phyloP scores from a whole-genome alignment of 2,329 filamentous ascomycete species.

The Ceratocystis eucalypticola region DNA sequence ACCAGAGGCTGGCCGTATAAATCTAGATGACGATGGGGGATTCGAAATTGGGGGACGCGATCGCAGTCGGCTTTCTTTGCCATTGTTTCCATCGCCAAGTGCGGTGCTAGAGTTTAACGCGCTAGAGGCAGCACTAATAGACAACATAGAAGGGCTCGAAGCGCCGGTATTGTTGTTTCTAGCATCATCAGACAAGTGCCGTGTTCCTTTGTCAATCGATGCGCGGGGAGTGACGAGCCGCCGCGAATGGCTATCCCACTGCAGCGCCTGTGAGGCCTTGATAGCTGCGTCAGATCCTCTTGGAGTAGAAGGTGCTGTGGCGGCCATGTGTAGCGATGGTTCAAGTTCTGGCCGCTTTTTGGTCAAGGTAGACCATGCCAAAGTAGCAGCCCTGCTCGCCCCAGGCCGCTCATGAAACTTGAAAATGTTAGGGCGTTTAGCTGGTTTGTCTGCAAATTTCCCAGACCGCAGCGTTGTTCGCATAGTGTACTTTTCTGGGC shows the following conservation, averaged over 20 bases:
- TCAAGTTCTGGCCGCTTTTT: constrained; percentile 25
- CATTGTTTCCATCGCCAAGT: constrained; percentile 11
- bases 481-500: constrained; percentile 49
- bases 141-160: constrained; percentile 34
- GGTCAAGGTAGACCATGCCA: constrained; percentile 40
- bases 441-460: constrained; percentile 32
- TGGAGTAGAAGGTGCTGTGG: constrained; percentile 22
- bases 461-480: constrained; percentile 45
- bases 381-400: constrained; percentile 48
- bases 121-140: constrained; percentile 43
- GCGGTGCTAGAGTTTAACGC: constrained; percentile 30
- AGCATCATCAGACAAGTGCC: constrained; percentile 23
- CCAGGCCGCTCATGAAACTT: constrained; percentile 25
- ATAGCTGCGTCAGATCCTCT: constrained; percentile 22
- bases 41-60: constrained; percentile 12
- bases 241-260: constrained; percentile 44
- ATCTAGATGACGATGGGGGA: constrained; percentile 17
- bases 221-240: constrained; percentile 30
- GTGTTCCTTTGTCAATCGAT: constrained; percentile 18
- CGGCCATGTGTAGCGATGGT: constrained; percentile 21
- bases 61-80: constrained; percentile 10
- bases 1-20: constrained; percentile 8
- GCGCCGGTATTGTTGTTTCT: constrained; percentile 31
- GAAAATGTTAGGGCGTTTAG: constrained; percentile 28
- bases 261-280: constrained; percentile 25